Evolutionary conservation across 2,329 filamentous ascomycete species (phyloP), one percentile per base, ranked within the genome.

Genomic region (Pezicula rhizophila): DNA sequence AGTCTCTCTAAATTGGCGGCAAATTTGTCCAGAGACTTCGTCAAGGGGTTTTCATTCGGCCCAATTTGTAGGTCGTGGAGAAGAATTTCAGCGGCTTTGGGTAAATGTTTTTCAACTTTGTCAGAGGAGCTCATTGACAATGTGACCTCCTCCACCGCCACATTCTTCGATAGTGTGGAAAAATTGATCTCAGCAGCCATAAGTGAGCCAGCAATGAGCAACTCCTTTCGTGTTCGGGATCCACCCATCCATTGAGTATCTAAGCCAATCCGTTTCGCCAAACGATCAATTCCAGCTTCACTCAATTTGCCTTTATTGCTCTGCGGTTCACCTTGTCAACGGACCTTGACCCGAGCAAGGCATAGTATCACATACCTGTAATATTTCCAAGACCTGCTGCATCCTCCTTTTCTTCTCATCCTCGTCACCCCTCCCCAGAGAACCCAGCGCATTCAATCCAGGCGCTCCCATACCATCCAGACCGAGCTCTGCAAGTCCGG

Each of bases 281-380:
- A 69, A 47, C 85, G 76, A 64, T 87, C 82, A n/a, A 93, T 72
- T 2, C 85, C 85, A 26, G 85, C 81, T 60, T 88, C 84, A 57
- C 85, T 88, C 34, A 92, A 81, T 37, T 82, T 70, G 4, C 85
- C 85, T 53, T 79, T 79, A 57, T 66, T 65, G 11, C 53, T 56
- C 56, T 68, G 54, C 62, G 26, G 34, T 35, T 34, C 15, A 60
- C 64, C 49, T 66, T 60, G 47, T 58, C 17, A 25, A 26, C 31
- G 25, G 20, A 35, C 15, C 2, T 20, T 8, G 18, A 17, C 11
- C 2, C 25, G 33, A 8, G 28, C 15, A 6, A 20, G 2, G 4
- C 31, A 17, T 33, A 31, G 8, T 11, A 37, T 14, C 17, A 41
- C 49, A 33, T 41, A 60, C 59, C 51, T 64, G 63, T 25, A 66